A percentile compares a stretch with the other conserved stretches of the same genome.
Evolutionary conservation across 164 flowering plant species (phyloP).

Genomic region (Malania oleifera): DNA sequence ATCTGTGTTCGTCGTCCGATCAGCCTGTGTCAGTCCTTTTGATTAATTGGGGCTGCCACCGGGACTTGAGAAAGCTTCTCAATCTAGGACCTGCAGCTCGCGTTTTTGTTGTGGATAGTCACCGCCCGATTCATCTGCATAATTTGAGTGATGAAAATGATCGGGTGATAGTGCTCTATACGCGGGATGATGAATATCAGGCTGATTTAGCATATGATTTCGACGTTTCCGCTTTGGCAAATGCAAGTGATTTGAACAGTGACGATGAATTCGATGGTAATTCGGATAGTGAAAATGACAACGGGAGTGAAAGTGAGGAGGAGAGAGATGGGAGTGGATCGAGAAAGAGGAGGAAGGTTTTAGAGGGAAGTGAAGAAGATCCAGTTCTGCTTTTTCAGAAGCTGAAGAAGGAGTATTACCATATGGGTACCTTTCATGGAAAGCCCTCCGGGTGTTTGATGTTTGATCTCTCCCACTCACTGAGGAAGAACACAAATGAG

Average conservation of each 20-base stretch:
- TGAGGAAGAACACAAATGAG: slow-evolving; percentile 86
- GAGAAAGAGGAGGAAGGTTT: slow-evolving; percentile 50
- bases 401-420: slow-evolving; percentile 67
- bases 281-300: slow-evolving; percentile 36
- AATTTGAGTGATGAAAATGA: slow-evolving; percentile 65
- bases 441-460: slow-evolving; percentile 89
- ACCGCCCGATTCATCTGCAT: slow-evolving; percentile 85
- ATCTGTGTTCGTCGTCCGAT: slow-evolving; percentile 30
- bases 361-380: slow-evolving; percentile 35
- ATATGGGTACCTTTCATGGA: slow-evolving; percentile 89
- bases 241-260: slow-evolving; percentile 51
- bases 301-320: slow-evolving; percentile 45
- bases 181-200: slow-evolving; percentile 70
- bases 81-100: slow-evolving; percentile 47
- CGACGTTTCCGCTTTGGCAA: slow-evolving; percentile 65
- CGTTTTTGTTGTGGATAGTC: slow-evolving; percentile 87
- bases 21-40: slow-evolving; percentile 57
- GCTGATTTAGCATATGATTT: slow-evolving; percentile 82
- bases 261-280: slow-evolving; percentile 58
- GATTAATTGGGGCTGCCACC: slow-evolving; percentile 91
- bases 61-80: slow-evolving; percentile 56
- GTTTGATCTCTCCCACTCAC: slow-evolving; percentile 72
- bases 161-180: slow-evolving; percentile 64
- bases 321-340: slow-evolving; percentile 36
- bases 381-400: slow-evolving; percentile 51